Evolutionary conservation across 495 filamentous ascomycete genomes (phyloP).

Genomic region (Neurospora sp.): DNA sequence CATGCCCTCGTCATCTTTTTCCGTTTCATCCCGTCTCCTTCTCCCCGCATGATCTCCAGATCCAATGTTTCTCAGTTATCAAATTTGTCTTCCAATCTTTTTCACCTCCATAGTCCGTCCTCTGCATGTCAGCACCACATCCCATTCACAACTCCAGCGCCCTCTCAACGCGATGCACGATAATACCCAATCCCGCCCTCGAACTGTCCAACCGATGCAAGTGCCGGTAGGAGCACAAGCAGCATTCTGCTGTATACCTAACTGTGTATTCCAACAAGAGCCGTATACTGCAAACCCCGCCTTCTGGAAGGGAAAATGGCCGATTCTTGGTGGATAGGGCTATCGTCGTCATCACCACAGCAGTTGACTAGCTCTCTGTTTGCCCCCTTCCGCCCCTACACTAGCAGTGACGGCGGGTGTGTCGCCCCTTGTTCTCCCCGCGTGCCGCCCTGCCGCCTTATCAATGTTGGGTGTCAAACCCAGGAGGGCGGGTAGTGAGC

Average conservation of each 20-base stretch:
- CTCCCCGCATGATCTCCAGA: neutral
- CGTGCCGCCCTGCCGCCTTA: neutral
- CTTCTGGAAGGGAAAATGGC: neutral
- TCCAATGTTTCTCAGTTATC: neutral
- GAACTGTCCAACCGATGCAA: neutral
- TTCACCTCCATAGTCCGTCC: neutral
- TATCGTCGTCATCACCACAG: neutral
- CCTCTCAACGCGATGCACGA: neutral
- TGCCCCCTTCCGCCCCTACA: neutral
- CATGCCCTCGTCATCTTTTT: neutral
- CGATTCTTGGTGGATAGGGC: neutral
- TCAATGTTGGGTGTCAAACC: neutral
- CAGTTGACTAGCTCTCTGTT: neutral
- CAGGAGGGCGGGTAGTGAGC: neutral
- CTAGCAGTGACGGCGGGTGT: neutral
- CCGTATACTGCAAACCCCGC: neutral
- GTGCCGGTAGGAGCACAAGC: neutral
- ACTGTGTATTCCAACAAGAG: neutral
- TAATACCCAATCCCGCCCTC: neutral
- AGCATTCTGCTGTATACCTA: neutral
- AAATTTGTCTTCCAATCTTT: neutral
- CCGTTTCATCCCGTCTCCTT: neutral
- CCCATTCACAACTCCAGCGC: neutral
- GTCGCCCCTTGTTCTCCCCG: neutral
- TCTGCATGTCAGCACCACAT: neutral